Conservation (phyloP, 176 grass and related monocot species). For the sorghum (Sorghum bicolor) region DNA sequence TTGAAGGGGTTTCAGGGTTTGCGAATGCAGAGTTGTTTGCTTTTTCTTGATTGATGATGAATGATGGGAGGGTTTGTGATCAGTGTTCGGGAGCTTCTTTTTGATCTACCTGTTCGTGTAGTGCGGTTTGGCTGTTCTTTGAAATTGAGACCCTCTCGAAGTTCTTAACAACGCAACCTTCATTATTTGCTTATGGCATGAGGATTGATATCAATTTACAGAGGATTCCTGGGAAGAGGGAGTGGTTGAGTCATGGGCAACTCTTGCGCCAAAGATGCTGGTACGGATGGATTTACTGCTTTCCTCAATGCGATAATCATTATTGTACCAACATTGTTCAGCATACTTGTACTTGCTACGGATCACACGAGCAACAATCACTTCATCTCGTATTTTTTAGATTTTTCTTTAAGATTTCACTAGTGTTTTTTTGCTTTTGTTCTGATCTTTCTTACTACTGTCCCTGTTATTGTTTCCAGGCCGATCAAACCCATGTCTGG, state of each 20-base stretch:
- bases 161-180: not conserved
- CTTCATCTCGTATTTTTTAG: not conserved
- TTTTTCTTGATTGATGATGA: slow-evolving; percentile 16
- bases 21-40: not conserved
- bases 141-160: not conserved
- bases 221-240: too few species aligned
- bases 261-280: too few species aligned
- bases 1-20: not conserved
- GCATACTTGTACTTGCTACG: too few species aligned
- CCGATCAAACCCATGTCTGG: not conserved
- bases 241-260: too few species aligned
- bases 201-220: too few species aligned
- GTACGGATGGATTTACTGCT: too few species aligned
- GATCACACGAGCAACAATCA: not conserved
- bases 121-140: not conserved
- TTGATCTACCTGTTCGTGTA: not conserved
- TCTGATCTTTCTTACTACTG: not conserved
- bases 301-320: not conserved
- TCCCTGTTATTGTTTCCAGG: not conserved
- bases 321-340: not conserved
- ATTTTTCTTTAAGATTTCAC: not conserved
- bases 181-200: too few species aligned
- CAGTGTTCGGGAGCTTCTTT: not conserved
- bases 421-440: not conserved
- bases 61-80: too few species aligned